Conservation (phyloP, 305 asterid species). For the Caryopteris hybrid region DNA sequence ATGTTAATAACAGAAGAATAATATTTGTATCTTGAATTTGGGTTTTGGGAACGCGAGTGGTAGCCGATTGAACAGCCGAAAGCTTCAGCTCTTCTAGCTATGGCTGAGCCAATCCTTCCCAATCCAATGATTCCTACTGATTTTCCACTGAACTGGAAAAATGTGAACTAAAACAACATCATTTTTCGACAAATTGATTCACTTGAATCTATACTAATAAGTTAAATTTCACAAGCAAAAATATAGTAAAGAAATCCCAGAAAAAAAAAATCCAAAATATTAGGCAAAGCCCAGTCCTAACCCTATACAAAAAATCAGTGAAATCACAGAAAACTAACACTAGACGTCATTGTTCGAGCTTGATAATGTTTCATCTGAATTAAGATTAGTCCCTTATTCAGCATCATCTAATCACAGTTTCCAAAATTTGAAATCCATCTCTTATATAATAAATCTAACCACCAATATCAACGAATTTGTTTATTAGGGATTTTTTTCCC, state of each 20-base stretch:
- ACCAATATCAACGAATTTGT: neutral
- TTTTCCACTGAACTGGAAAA: conserved; percentile 57
- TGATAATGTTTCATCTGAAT: neutral
- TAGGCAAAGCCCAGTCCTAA: neutral
- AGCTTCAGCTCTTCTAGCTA: conserved; percentile 74
- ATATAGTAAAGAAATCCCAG: too few species aligned
- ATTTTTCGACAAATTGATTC: neutral
- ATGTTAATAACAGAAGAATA: conserved; percentile 34
- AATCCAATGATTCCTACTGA: conserved; percentile 71
- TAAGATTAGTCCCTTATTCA: neutral
- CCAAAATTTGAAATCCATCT: neutral
- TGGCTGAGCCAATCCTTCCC: conserved; percentile 87
- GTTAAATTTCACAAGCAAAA: neutral
- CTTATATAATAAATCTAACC: neutral
- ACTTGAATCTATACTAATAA: neutral
- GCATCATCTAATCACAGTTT: neutral
- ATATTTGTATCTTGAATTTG: conserved; percentile 29
- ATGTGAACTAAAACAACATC: neutral
- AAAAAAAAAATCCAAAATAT: neutral
- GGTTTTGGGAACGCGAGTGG: conserved; percentile 41
- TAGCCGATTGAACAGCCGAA: conserved; percentile 64
- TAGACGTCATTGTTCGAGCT: neutral
- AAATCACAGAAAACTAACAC: neutral
- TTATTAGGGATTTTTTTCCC: neutral
- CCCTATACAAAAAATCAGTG: neutral